phyloP scores from a whole-genome alignment of 1,284 basidiomycete genomes.

The Trichosporon sp. region DNA sequence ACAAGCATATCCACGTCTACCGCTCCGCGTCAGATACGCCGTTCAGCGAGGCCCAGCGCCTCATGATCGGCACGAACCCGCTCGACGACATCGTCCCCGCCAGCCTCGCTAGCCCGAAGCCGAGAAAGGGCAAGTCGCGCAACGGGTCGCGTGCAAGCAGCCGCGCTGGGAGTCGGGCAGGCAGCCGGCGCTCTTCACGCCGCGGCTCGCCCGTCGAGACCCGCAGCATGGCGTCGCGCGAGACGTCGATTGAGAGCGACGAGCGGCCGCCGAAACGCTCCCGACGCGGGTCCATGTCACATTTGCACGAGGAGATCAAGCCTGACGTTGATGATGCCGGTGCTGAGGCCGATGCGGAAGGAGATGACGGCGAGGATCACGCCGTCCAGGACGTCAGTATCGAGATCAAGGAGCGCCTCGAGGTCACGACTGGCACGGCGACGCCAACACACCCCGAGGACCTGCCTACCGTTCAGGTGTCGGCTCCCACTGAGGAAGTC shows the following conservation, averaged over 20 bases:
- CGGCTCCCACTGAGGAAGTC: neutral
- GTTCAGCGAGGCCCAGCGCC: neutral
- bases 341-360: neutral
- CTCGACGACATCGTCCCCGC: neutral
- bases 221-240: neutral
- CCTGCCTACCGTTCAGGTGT: neutral
- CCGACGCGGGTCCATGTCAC: neutral
- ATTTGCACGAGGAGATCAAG: neutral
- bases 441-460: neutral
- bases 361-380: neutral
- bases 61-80: slow-evolving; percentile 1
- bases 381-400: neutral
- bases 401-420: neutral
- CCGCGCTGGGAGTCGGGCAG: neutral
- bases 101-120: neutral
- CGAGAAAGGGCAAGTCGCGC: neutral
- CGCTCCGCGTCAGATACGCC: neutral
- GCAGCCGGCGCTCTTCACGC: neutral
- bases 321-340: neutral
- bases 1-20: neutral
- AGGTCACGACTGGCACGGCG: neutral
- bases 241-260: neutral
- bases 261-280: neutral
- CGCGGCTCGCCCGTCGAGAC: neutral
- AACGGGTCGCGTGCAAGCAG: neutral